Evolutionary conservation across 2,329 filamentous ascomycete genomes (phyloP), one percentile per base, ranked within the genome.

Genomic region (Rasamsonia emersonii): DNA sequence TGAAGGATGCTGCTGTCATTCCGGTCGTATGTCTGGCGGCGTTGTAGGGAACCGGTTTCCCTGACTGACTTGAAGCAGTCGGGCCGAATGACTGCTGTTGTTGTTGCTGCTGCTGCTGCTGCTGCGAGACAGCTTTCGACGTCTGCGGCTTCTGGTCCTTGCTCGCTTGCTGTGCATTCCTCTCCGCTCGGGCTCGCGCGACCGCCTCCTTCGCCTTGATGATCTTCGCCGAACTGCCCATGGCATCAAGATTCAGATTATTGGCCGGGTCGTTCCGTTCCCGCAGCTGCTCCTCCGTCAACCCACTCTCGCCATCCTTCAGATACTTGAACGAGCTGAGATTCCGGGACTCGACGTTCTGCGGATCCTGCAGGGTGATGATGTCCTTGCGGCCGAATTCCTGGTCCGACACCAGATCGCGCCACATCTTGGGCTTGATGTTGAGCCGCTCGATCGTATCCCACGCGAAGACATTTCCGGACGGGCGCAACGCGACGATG

Each of bases 391-490:
- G 75, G 18, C 75, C 75, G 50, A 98, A 98, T 37, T 86, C 82
- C 40, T 78, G 72, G 46, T 98, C 89, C 49, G 82, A 85, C 6
- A 96, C 73, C 25, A 98, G 63, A 60, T 98, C 91, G 43, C 70
- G 74, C 91, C 91, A 98, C 65, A 93, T 82, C 72, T 95, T 96
- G 30, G 86, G 73, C 66, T 96, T 96, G 60, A 98, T 81, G 58
- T 98, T 98, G 65, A 98, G 75, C 47, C 84, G 75, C 61, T 96
- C 85, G 21, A 98, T 77, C 2, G 93, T 98, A 51, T 98, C 93
- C 75, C 82, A 95, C 1, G 88, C 79, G 55, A 96, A 98, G 4
- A 94, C 91, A 60, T 98, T 98, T 30, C 89, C 89, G 36, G 88
- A 89, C 34, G 71, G 82, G 36, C 77, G 73, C 41, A 98, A 70